Percentiles rank a stretch among this genome's conserved stretches.
Conservation (phyloP, 2,329 filamentous ascomycete species). For the Nigrospora sphaerica region DNA sequence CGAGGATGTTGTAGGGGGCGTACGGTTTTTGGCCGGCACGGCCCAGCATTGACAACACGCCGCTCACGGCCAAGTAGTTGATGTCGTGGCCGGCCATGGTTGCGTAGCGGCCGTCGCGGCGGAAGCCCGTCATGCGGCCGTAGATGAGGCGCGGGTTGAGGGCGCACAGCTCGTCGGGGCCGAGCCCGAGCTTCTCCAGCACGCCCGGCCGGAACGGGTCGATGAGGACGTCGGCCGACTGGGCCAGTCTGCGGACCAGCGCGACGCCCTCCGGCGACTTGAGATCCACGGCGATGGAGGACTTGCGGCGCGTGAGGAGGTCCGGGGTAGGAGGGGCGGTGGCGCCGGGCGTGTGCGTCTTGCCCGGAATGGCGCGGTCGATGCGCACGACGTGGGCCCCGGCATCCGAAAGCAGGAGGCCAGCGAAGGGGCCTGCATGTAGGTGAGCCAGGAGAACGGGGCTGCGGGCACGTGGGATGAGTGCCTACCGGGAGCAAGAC, state of each 20-base stretch:
- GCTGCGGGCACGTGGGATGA: background rate
- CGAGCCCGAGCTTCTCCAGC: slow-evolving; percentile 75
- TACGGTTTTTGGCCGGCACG: slow-evolving; percentile 62
- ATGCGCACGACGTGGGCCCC: slow-evolving; percentile 83
- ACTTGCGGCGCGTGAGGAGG: slow-evolving; percentile 72
- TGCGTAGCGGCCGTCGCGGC: slow-evolving; percentile 77
- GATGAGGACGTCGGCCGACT: slow-evolving; percentile 69
- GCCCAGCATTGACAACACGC: slow-evolving; percentile 71
- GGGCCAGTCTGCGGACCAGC: slow-evolving; percentile 59
- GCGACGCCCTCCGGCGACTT: slow-evolving; percentile 58
- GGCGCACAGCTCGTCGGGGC: slow-evolving; percentile 58
- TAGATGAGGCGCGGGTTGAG: slow-evolving; percentile 73
- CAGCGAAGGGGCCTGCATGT: slow-evolving; percentile 70
- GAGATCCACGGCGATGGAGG: slow-evolving; percentile 72
- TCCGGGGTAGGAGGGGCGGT: slow-evolving; percentile 47
- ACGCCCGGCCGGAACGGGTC: slow-evolving; percentile 92
- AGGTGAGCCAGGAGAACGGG: background rate
- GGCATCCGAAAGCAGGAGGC: slow-evolving; percentile 81
- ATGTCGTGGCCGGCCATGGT: slow-evolving; percentile 93
- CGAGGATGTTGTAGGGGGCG: slow-evolving; percentile 76
- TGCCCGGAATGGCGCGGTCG: slow-evolving; percentile 54
- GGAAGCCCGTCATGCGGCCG: slow-evolving; percentile 82
- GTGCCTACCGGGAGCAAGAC: slow-evolving; percentile 52
- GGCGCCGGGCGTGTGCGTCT: slow-evolving; percentile 27
- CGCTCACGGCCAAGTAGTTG: slow-evolving; percentile 88